Evolutionary conservation across 1,284 basidiomycete species (phyloP).

Genomic region (Cutaneotrichosporon curvatum): DNA sequence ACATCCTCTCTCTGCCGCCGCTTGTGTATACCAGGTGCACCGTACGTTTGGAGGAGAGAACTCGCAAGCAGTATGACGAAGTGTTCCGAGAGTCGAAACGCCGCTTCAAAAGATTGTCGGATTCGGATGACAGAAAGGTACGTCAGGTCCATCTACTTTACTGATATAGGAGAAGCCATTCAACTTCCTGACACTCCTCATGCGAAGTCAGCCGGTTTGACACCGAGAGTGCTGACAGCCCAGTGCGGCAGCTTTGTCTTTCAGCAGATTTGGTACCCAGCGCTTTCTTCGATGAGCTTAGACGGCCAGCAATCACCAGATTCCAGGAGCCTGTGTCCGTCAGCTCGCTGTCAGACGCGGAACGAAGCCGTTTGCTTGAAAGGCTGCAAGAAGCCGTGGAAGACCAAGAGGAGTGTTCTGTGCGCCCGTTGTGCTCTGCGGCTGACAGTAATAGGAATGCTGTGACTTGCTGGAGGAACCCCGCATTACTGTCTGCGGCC

Average conservation of each 20-base stretch:
- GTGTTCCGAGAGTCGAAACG: constrained; percentile 60
- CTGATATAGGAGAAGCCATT: no score
- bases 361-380: constrained; percentile 53
- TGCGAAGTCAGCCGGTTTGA: constrained; percentile 53
- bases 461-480: constrained; percentile 60
- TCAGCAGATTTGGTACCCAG: constrained; percentile 70
- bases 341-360: constrained; percentile 24
- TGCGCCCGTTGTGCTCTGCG: no score
- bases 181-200: constrained; percentile 71
- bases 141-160: no score
- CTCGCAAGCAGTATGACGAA: constrained; percentile 66
- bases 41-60: constrained; percentile 60
- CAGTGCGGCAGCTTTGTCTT: constrained; percentile 71
- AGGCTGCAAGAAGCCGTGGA: constrained; percentile 63
- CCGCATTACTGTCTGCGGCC: constrained; percentile 69
- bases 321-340: constrained; percentile 35
- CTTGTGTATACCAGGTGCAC: constrained; percentile 49
- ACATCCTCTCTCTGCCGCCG: constrained; percentile 65
- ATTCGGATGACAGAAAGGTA: no score
- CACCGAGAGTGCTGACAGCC: constrained; percentile 8
- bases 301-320: constrained; percentile 2
- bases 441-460: no score
- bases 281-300: constrained; percentile 65
- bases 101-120: constrained; percentile 58
- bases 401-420: constrained; percentile 69